Evolutionary conservation across 495 filamentous ascomycete genomes (phyloP).

Genomic region (Penicillium lagena): DNA sequence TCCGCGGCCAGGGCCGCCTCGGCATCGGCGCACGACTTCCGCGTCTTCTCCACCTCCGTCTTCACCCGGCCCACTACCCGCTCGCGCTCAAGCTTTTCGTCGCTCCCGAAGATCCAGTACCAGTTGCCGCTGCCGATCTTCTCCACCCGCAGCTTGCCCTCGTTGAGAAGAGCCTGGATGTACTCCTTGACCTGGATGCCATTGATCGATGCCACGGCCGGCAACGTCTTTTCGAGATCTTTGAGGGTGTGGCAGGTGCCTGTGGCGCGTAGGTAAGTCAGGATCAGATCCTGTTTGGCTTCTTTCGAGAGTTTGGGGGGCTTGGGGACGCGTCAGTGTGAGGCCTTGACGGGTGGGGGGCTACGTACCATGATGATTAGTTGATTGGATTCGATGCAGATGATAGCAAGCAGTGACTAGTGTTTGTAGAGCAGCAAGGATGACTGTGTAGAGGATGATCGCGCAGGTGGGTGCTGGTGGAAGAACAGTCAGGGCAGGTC

Average conservation of each 20-base stretch:
- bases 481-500: no score
- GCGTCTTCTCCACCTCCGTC: conserved; percentile 49
- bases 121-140: conserved; percentile 79
- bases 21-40: conserved; percentile 15
- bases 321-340: conserved; percentile 28
- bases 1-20: conserved; percentile 18
- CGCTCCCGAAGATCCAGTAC: conserved; percentile 71
- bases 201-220: conserved; percentile 60
- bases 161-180: conserved; percentile 57
- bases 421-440: no score
- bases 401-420: no score
- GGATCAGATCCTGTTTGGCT: conserved; percentile 56
- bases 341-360: background rate
- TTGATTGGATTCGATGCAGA: no score
- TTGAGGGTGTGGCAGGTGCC: conserved; percentile 64
- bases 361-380: conserved; percentile 17
- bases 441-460: no score
- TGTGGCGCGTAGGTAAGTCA: conserved; percentile 57
- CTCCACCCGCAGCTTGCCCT: conserved; percentile 62
- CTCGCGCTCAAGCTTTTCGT: conserved; percentile 51
- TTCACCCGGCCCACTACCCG: conserved; percentile 39
- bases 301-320: conserved; percentile 57
- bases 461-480: no score
- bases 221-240: conserved; percentile 67
- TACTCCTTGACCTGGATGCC: conserved; percentile 67